Base-by-base conservation (phyloP, 192 early-diverging fungal genomes). In the Podila verticillata region DNA sequence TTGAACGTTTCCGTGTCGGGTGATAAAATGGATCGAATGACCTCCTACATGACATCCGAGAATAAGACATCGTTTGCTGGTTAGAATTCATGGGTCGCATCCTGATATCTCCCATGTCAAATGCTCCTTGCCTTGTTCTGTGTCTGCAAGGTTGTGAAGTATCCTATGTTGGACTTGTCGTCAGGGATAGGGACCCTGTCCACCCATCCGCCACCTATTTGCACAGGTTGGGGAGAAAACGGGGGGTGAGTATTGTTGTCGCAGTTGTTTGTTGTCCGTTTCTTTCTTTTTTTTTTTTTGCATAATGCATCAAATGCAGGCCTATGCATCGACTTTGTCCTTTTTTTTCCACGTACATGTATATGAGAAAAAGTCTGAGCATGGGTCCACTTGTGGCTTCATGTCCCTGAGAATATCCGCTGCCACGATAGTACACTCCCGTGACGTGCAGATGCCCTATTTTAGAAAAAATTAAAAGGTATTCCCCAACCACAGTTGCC, bases 361-460 rank as follows among this genome's bases (percentile, higher is more conserved):
- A 65, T 84, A 93, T 59, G 87, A 82, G 68, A 87, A 92, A 82
- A 93, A 93, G 72, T 93, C 91, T 28, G 82, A 65, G 51, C 92
- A 93, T 9, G 92, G 91, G 78, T 93, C 88, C 0, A 82, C 83
- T 32, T 72, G 68, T 6, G 81, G 62, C 67, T 92, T 88, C 49
- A 93, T 82, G 24, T 85, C 85, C 8, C 60, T 44, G 15, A 92
- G 72, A 61, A 93, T 89, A 12, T 82, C 61, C 7, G 82, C 80
- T 9, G 91, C 88, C 0, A 84, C 82, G 5, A 85, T 68, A 4
- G 88, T 82, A 74, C 92, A 93, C 28, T 87, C 85, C 10, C 75
- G 77, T 20, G 87, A 86, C 7, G 65, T 72, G 65, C 92, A 93
- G 12, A 85, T 74, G 22, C 58, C 73, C 84, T 85, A 66, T 48